phyloP scores from a whole-genome alignment of 177 flowering plant species.

The Tripterygium wilfordii region DNA sequence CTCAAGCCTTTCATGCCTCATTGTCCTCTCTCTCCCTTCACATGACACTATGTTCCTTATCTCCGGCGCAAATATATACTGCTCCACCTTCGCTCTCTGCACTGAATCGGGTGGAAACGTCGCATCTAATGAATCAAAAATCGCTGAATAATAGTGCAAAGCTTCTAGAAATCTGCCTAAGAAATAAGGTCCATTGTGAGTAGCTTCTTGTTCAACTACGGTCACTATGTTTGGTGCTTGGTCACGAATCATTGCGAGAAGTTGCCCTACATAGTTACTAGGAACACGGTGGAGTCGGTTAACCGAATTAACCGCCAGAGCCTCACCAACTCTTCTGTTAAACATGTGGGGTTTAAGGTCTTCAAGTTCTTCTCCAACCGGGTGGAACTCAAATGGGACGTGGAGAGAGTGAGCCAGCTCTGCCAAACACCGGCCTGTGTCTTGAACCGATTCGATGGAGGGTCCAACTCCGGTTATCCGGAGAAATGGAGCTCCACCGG shows the following conservation, averaged over 20 bases:
- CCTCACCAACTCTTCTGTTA: conserved; percentile 60
- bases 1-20: conserved; percentile 70
- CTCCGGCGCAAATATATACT: conserved; percentile 66
- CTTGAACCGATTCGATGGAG: conserved; percentile 36
- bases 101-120: conserved; percentile 56
- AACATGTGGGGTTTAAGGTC: conserved; percentile 69
- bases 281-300: conserved; percentile 63
- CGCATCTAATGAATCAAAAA: conserved; percentile 68
- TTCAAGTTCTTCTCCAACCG: conserved; percentile 54
- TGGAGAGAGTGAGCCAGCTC: conserved; percentile 60
- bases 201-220: conserved; percentile 69
- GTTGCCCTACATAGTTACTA: conserved; percentile 30
- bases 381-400: conserved; percentile 67
- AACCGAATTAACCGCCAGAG: conserved; percentile 60
- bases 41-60: conserved; percentile 67
- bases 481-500: conserved; percentile 58
- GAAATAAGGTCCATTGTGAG: conserved; percentile 74
- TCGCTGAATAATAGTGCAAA: conserved; percentile 65
- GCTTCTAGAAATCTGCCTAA: conserved; percentile 68
- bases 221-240: conserved; percentile 72
- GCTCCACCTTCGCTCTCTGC: conserved; percentile 69
- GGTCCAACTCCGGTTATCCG: conserved; percentile 73
- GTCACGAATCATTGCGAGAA: conserved; percentile 55
- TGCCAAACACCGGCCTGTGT: conserved; percentile 55
- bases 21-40: conserved; percentile 59